phyloP scores from a whole-genome alignment of 495 filamentous ascomycete species.

The Annulohypoxylon stygium region DNA sequence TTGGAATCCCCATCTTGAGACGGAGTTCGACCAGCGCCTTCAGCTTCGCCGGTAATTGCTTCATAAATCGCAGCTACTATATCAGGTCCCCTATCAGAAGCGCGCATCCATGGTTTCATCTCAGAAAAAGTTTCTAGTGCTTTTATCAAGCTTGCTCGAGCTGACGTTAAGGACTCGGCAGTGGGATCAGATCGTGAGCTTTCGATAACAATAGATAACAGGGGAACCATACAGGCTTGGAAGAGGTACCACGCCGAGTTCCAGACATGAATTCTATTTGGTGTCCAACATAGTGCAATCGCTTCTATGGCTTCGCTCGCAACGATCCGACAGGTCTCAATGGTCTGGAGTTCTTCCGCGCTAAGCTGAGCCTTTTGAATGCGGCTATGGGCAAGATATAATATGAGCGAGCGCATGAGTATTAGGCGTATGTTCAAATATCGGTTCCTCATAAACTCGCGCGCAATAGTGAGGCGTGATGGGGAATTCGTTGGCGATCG shows the following conservation, averaged over 20 bases:
- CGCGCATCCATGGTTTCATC: slow-evolving; percentile 49
- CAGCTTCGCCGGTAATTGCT: slow-evolving; percentile 41
- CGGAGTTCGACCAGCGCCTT: slow-evolving; percentile 38
- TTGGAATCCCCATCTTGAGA: slow-evolving; percentile 45
- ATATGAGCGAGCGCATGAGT: slow-evolving; percentile 43
- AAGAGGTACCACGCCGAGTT: slow-evolving; percentile 50
- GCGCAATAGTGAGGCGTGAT: slow-evolving; percentile 41
- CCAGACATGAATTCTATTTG: slow-evolving; percentile 47
- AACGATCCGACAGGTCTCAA: slow-evolving; percentile 38
- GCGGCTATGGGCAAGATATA: slow-evolving; percentile 40
- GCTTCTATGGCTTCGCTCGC: slow-evolving; percentile 47
- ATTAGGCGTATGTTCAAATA: slow-evolving; percentile 47
- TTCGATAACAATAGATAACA: slow-evolving; percentile 41
- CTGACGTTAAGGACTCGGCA: slow-evolving; percentile 27
- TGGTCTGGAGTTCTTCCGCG: slow-evolving; percentile 37
- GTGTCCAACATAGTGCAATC: slow-evolving; percentile 48
- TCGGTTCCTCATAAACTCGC: slow-evolving; percentile 46
- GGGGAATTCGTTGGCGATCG: slow-evolving; percentile 38
- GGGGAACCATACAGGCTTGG: slow-evolving; percentile 49
- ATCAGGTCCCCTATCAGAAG: slow-evolving; percentile 39
- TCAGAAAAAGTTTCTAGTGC: slow-evolving; percentile 47
- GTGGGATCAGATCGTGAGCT: slow-evolving; percentile 28
- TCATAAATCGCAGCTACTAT: slow-evolving; percentile 47
- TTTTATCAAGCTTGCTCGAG: slow-evolving; percentile 42
- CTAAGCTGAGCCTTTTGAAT: slow-evolving; percentile 38